These are phyloP conservation scores for Neurospora sublineolata DNA, from an alignment of 495 filamentous ascomycete genomes.

Conservation along the genomic window DNA sequence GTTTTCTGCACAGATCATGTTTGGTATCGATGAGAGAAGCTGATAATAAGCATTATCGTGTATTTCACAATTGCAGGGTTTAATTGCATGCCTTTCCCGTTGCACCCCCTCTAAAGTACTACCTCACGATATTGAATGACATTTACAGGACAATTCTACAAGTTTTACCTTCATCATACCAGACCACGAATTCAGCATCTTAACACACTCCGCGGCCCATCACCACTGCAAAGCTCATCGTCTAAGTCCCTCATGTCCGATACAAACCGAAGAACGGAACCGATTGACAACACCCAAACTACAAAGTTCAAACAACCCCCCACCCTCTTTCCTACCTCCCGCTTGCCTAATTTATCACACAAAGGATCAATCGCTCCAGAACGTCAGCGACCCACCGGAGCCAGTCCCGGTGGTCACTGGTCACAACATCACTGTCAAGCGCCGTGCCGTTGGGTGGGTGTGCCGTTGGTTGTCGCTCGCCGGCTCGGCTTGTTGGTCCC, in stretches of 20 bases:
- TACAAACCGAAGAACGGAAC: neutral
- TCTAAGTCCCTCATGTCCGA: neutral
- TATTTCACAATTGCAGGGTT: neutral
- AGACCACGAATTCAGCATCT: neutral
- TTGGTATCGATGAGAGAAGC: neutral
- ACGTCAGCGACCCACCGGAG: neutral
- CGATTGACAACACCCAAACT: neutral
- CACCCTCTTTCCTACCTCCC: neutral
- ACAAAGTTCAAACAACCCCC: neutral
- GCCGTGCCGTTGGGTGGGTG: neutral
- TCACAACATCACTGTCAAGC: neutral
- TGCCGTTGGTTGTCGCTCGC: neutral
- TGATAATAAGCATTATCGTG: neutral
- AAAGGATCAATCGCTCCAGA: neutral
- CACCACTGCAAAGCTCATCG: neutral
- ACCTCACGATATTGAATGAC: neutral
- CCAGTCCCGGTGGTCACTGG: neutral
- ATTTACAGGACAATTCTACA: neutral
- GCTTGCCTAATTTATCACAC: neutral
- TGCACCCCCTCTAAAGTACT: neutral
- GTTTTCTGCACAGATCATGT: neutral
- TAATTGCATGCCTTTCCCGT: neutral
- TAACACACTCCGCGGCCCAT: neutral
- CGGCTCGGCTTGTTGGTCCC: neutral
- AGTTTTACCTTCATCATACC: neutral